Percentiles rank a stretch among this genome's conserved stretches.
Conservation (phyloP, 2,329 filamentous ascomycete genomes). For the Hymenoscyphus scutula region DNA sequence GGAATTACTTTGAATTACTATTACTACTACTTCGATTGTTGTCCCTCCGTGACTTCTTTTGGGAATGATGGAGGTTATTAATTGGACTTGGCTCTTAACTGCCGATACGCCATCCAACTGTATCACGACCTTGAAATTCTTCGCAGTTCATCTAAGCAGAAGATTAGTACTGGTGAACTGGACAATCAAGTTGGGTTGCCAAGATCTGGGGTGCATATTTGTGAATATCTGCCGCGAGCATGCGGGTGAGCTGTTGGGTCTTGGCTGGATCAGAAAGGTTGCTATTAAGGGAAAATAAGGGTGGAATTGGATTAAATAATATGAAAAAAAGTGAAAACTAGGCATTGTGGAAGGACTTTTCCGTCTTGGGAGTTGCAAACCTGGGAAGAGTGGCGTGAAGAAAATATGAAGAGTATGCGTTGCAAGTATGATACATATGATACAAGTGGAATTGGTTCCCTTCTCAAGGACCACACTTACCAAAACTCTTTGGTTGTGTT, state of each 20-base stretch:
- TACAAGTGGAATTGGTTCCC: too few relatives aligned
- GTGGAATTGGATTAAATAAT: neutral
- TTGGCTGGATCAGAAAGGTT: neutral
- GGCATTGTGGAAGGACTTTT: too few relatives aligned
- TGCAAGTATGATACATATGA: too few relatives aligned
- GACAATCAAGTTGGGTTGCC: neutral
- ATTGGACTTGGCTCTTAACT: neutral
- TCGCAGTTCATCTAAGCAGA: neutral
- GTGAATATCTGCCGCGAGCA: constrained; percentile 1
- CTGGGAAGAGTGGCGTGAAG: too few relatives aligned
- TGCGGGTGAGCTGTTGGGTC: neutral
- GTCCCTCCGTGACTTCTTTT: neutral
- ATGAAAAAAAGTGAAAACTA: too few relatives aligned
- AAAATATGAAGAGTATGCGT: too few relatives aligned
- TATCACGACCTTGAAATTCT: neutral
- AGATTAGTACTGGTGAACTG: neutral
- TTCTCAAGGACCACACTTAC: too few relatives aligned
- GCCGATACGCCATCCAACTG: neutral
- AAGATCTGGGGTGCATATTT: constrained; percentile 5
- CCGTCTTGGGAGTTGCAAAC: too few relatives aligned
- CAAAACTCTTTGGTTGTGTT: too few relatives aligned
- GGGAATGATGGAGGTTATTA: neutral
- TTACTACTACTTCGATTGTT: neutral
- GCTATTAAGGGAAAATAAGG: neutral
- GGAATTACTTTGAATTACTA: too few relatives aligned